Percentiles rank a stretch among this genome's conserved stretches.
phyloP scores from a whole-genome alignment of 164 flowering plant genomes.

The Annona squamosa region DNA sequence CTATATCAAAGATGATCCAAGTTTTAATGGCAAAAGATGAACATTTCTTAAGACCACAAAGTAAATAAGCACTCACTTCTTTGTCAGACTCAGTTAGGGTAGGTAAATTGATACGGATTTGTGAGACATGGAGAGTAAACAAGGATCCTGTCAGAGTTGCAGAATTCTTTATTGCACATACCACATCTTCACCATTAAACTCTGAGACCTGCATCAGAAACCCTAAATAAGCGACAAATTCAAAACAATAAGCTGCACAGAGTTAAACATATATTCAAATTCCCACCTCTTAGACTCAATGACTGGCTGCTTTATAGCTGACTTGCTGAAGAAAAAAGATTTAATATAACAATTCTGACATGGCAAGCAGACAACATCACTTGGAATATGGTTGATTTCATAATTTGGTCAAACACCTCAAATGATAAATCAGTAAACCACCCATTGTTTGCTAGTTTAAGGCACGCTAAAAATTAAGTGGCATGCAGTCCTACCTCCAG shows the following conservation, averaged over 20 bases:
- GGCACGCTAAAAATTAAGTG: neutral
- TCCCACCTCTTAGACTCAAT: neutral
- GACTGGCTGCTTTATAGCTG: neutral
- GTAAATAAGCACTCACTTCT: slow-evolving; percentile 36
- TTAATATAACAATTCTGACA: neutral
- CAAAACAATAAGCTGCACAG: neutral
- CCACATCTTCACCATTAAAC: slow-evolving; percentile 66
- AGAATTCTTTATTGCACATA: slow-evolving; percentile 65
- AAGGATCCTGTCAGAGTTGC: slow-evolving; percentile 71
- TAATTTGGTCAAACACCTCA: neutral
- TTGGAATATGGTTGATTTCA: slow-evolving; percentile 1
- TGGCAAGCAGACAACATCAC: neutral
- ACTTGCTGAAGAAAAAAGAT: neutral
- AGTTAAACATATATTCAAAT: slow-evolving; percentile 4
- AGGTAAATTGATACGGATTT: slow-evolving; percentile 72
- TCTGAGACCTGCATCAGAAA: slow-evolving; percentile 50
- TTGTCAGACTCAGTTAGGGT: slow-evolving; percentile 77
- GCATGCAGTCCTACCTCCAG: slow-evolving; percentile 51
- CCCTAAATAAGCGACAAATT: slow-evolving; percentile 3
- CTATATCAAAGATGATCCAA: neutral
- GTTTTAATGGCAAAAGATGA: neutral
- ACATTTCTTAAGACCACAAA: neutral
- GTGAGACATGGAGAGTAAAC: slow-evolving; percentile 73
- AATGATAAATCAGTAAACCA: neutral
- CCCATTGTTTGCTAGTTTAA: neutral